Conservation (phyloP, 164 flowering plant species). For the Nymphaea thermarum region DNA sequence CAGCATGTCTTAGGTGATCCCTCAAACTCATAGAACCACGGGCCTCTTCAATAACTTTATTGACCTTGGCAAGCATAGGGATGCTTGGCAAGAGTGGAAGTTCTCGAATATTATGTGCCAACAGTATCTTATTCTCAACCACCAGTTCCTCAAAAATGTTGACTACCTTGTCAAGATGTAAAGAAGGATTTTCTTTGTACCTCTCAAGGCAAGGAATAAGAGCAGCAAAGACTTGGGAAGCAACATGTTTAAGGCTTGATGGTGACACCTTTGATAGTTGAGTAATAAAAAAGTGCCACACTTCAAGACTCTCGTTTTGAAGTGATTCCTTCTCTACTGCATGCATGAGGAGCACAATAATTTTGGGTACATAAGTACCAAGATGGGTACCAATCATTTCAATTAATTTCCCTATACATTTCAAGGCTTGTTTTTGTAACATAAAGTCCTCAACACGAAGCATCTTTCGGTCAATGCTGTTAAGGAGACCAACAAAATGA, state of each 20-base stretch:
- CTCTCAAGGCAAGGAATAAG: constrained; percentile 85
- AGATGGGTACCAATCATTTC: constrained; percentile 90
- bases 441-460: constrained; percentile 67
- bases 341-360: constrained; percentile 98
- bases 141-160: constrained; percentile 87
- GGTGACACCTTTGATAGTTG: constrained; percentile 68
- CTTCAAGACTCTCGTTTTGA: constrained; percentile 68
- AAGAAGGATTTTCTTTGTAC: constrained; percentile 46
- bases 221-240: constrained; percentile 93
- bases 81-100: constrained; percentile 79
- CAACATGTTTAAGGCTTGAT: constrained; percentile 79
- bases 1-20: constrained; percentile 71
- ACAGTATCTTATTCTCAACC: constrained; percentile 41
- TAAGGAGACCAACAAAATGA: constrained; percentile 95
- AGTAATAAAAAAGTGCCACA: constrained; percentile 68
- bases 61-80: constrained; percentile 55
- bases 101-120: constrained; percentile 74
- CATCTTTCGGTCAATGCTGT: constrained; percentile 91
- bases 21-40: constrained; percentile 74
- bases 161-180: constrained; percentile 57
- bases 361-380: constrained; percentile 82
- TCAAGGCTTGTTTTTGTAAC: constrained; percentile 77
- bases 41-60: constrained; percentile 74
- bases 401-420: constrained; percentile 79
- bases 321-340: constrained; percentile 76